A percentile compares a stretch with the other conserved stretches of the same genome.
These are phyloP conservation scores for Apiotrichum mycotoxinovorans DNA, from an alignment of 1,284 basidiomycete species.

Conservation along the genomic window DNA sequence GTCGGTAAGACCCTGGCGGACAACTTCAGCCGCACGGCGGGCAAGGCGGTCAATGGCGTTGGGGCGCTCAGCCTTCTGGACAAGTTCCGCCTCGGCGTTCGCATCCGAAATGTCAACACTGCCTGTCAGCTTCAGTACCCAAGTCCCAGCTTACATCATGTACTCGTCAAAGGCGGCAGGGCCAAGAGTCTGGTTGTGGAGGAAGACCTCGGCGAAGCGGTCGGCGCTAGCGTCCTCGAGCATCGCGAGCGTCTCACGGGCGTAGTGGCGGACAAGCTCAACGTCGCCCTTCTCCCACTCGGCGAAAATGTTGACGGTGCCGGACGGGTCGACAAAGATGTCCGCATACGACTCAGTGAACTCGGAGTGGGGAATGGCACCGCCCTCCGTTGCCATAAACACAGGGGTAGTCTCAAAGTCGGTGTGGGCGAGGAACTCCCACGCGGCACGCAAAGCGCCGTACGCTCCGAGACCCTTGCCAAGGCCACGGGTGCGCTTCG, in stretches of 20 bases:
- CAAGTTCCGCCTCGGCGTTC: background rate
- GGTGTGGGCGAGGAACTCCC: slow-evolving; percentile 58
- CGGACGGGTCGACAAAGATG: slow-evolving; percentile 76
- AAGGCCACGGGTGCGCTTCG: slow-evolving; percentile 49
- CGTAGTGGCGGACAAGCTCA: slow-evolving; percentile 64
- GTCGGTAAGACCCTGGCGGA: slow-evolving; percentile 67
- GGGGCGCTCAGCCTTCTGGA: slow-evolving; percentile 56
- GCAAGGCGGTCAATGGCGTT: slow-evolving; percentile 60
- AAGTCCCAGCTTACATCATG: slow-evolving; percentile 61
- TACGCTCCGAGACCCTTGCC: slow-evolving; percentile 54
- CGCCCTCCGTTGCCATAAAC: slow-evolving; percentile 56
- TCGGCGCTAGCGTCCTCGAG: slow-evolving; percentile 55
- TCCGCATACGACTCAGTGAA: slow-evolving; percentile 41
- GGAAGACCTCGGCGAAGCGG: slow-evolving; percentile 48
- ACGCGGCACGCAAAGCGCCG: slow-evolving; percentile 44
- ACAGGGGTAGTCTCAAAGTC: slow-evolving; percentile 63
- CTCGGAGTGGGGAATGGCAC: slow-evolving; percentile 42
- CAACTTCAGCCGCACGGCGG: slow-evolving; percentile 56
- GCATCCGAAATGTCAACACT: slow-evolving; percentile 61
- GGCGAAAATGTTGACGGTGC: slow-evolving; percentile 74
- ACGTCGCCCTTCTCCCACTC: slow-evolving; percentile 61
- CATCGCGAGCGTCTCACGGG: slow-evolving; percentile 61
- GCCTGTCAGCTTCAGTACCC: slow-evolving; percentile 4
- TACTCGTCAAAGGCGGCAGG: slow-evolving; percentile 68
- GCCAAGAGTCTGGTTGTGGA: slow-evolving; percentile 45